These are phyloP conservation scores for Yamadazyma diospyri DNA, from an alignment of 1,139 yeast genomes.

Conservation along the genomic window DNA sequence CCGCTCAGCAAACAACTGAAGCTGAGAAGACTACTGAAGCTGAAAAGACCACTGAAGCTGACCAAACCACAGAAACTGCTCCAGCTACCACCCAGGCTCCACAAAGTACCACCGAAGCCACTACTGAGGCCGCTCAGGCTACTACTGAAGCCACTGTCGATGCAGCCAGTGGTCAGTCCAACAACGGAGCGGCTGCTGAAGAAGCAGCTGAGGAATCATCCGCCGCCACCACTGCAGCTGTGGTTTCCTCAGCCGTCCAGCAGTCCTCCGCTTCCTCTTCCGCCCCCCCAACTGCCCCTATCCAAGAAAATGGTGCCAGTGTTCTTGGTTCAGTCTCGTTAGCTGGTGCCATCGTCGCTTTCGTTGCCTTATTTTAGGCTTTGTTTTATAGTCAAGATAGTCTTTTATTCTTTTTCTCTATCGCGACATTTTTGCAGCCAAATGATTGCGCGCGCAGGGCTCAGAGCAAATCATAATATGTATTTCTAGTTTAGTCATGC, in stretches of 20 bases:
- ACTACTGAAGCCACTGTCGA: constrained; percentile 8
- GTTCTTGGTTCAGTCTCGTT: constrained; percentile 10
- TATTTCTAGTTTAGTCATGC: too few species aligned
- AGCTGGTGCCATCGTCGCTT: constrained; percentile 15
- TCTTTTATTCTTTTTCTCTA: too few species aligned
- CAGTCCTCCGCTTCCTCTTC: constrained; percentile 6
- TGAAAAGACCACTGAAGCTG: constrained; percentile 3
- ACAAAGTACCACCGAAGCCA: constrained; percentile 4
- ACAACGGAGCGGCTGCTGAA: constrained; percentile 4
- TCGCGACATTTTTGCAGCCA: constrained; percentile 3
- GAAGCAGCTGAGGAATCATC: constrained; percentile 1
- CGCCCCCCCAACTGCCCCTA: constrained; percentile 6
- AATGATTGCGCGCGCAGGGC: too few species aligned
- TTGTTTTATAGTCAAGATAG: constrained; percentile 1
- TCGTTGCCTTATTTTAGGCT: constrained; percentile 15
- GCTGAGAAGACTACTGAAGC: constrained; percentile 4
- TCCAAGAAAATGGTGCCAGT: constrained; percentile 11
- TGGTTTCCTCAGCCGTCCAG: constrained; percentile 4
- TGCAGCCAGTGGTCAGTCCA: constrained; percentile 3
- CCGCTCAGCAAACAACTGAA: constrained; percentile 9
- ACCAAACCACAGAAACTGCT: constrained; percentile 6
- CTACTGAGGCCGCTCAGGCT: constrained; percentile 6
- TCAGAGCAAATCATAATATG: too few species aligned
- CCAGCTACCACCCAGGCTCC: too few species aligned
- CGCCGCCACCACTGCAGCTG: constrained; percentile 1